Evolutionary conservation across 148 eudicot species (phyloP), one percentile per base, ranked within the genome.

Genomic region (Fagopyrum homotropicum): DNA sequence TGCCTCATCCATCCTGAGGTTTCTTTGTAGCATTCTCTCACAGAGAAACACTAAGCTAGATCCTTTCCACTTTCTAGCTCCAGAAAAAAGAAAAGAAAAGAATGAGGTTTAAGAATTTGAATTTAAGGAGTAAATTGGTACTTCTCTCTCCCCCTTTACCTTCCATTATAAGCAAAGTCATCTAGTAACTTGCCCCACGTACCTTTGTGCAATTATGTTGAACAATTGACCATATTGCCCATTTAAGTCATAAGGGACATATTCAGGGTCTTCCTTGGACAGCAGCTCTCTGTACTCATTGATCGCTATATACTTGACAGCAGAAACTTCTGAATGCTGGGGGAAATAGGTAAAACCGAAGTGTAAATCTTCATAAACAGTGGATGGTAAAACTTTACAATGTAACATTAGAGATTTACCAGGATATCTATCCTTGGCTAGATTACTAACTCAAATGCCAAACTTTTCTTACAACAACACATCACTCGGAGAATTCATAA

Each of bases 251-350:
- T 87, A 90, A 50, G 97, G 96, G 75, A 91, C 98, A 73, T 81
- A 87, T 57, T 78, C 85, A 80, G 97, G 90, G 82, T 94, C 92
- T 83, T 86, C 88, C 72, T 88, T 86, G 5, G 74, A 82, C 79
- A 94, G 87, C 77, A 87, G 79, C 79, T 79, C 81, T 77, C 78
- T 88, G 79, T 94, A 94, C 72, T 90, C 91, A 79, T 88, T 96
- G 50, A 82, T 64, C 26, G 87, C 83, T 56, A 94, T 81, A 81
- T 94, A 94, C 83, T 89, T 94, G 30, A 91, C 97, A 83, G 91
- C 96, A 81, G 98, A 90, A 46, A 94, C 98, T 88, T 94, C 98
- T 55, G 97, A 87, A 77, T 90, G 96, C 98, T 94, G 77, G 69
- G 72, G 79, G 63, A 79, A 43, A 47, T 12, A 66, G 35, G 19